Conservation (phyloP, 2,329 filamentous ascomycete species). For the Pseudogymnoascus sp. region DNA sequence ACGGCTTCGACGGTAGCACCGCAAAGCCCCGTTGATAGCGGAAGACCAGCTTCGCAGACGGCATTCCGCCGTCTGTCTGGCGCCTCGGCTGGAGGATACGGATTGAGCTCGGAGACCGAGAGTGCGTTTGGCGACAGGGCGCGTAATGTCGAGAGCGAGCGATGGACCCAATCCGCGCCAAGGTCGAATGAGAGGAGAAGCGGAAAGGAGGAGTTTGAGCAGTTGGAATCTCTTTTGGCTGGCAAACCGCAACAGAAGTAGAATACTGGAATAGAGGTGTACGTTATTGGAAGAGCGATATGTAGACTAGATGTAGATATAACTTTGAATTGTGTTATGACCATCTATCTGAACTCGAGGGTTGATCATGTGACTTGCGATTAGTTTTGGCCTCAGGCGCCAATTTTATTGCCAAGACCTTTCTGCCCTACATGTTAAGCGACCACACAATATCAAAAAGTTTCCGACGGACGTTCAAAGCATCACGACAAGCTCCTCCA, state of each 20-base stretch:
- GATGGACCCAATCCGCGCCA: background rate
- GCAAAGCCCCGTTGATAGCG: conserved; percentile 5
- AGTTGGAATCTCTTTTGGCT: conserved; percentile 3
- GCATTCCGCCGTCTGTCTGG: background rate
- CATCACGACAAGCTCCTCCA: conserved; percentile 8
- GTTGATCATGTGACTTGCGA: background rate
- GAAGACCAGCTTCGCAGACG: background rate
- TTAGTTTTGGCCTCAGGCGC: background rate
- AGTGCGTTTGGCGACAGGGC: background rate
- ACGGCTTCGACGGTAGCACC: conserved; percentile 13
- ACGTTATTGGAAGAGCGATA: conserved; percentile 2
- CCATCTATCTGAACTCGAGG: background rate
- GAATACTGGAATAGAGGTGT: background rate
- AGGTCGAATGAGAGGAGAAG: background rate
- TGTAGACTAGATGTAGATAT: conserved; percentile 9
- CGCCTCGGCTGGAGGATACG: background rate
- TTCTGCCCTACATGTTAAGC: conserved; percentile 3
- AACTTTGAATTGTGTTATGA: conserved; percentile 5
- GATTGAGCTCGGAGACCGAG: background rate
- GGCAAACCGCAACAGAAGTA: background rate
- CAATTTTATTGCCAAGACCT: background rate
- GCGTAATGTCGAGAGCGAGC: background rate
- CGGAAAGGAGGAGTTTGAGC: conserved; percentile 4
- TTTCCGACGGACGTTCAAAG: background rate
- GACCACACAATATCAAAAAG: conserved; percentile 10